phyloP scores from a whole-genome alignment of 331 rosid genomes.

The Ulmus americana region DNA sequence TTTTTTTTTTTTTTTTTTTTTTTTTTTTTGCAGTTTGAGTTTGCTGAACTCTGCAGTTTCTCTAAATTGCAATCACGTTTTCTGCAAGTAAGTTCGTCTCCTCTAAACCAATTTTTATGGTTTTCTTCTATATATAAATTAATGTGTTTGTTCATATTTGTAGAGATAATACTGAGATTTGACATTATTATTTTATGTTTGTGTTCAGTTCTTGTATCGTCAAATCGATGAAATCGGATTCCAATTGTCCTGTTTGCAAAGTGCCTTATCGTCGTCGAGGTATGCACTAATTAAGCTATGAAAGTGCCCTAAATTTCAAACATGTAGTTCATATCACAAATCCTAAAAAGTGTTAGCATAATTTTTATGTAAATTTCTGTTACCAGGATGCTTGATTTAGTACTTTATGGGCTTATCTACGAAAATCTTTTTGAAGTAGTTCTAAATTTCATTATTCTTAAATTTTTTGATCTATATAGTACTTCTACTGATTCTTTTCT shows the following conservation, averaged over 20 bases:
- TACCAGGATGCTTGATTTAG: too few relatives aligned
- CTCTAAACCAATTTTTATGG: neutral
- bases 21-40: slow-evolving; percentile 47
- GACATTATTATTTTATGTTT: slow-evolving; percentile 7
- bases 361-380: too few relatives aligned
- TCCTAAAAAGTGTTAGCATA: too few relatives aligned
- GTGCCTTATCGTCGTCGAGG: slow-evolving; percentile 82
- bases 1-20: neutral
- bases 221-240: slow-evolving; percentile 66
- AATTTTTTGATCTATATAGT: too few relatives aligned
- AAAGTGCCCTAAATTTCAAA: too few relatives aligned
- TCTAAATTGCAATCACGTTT: slow-evolving; percentile 77
- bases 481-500: too few relatives aligned
- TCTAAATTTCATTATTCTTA: too few relatives aligned
- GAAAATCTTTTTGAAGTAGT: too few relatives aligned
- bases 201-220: slow-evolving; percentile 54
- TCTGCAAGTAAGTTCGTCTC: slow-evolving; percentile 60
- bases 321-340: too few relatives aligned
- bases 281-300: neutral
- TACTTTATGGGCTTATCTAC: too few relatives aligned
- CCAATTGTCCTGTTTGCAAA: slow-evolving; percentile 83
- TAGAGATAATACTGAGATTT: neutral
- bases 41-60: slow-evolving; percentile 57
- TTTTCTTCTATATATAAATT: neutral
- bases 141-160: neutral